phyloP scores from a whole-genome alignment of 2,329 filamentous ascomycete genomes.

The Botrytis paeoniae region DNA sequence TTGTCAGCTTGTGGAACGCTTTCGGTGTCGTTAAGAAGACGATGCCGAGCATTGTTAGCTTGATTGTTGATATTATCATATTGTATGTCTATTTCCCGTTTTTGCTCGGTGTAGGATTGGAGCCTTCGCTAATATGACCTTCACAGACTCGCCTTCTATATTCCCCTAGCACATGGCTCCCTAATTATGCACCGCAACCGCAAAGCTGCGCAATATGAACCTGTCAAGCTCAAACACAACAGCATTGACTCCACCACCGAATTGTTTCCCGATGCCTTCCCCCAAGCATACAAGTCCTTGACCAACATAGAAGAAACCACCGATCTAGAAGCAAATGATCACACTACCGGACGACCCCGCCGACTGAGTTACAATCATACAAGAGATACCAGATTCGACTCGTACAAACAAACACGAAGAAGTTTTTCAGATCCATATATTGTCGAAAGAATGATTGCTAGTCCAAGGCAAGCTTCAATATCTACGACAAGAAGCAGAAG shows the following conservation, averaged over 20 bases:
- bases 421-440: constrained; percentile 15
- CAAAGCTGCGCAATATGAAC: constrained; percentile 3
- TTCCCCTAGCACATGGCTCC: constrained; percentile 33
- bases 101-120: background rate
- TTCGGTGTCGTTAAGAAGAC: background rate
- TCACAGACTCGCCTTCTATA: constrained; percentile 29
- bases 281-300: constrained; percentile 16
- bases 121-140: background rate
- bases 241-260: background rate
- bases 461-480: background rate
- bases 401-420: constrained; percentile 21
- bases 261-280: background rate
- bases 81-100: constrained; percentile 21
- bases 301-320: constrained; percentile 9
- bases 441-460: background rate
- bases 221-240: constrained; percentile 2
- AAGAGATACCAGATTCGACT: constrained; percentile 28
- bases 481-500: constrained; percentile 2
- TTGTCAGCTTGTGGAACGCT: constrained; percentile 23
- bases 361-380: constrained; percentile 27
- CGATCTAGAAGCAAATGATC: constrained; percentile 6
- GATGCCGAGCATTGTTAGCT: constrained; percentile 16
- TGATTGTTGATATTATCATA: constrained; percentile 26
- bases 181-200: constrained; percentile 27
- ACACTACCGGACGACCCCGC: background rate